phyloP scores from a whole-genome alignment of 1,139 yeast genomes.

The Lodderomyces theae region DNA sequence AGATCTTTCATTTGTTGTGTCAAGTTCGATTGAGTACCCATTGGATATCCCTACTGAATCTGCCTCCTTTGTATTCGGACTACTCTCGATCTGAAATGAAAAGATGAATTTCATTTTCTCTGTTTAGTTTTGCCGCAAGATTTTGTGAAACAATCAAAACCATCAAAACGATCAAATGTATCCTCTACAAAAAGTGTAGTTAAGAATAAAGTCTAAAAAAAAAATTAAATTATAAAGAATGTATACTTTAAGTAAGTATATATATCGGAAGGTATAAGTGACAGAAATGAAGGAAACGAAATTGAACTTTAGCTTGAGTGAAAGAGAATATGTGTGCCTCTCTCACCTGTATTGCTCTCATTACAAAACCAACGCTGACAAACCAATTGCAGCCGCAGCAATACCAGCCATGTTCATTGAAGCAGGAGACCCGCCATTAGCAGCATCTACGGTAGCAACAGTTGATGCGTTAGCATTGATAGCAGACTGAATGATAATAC shows the following conservation, averaged over 20 bases:
- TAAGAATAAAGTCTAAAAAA: not conserved
- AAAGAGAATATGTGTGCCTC: too few species aligned
- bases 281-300: slow-evolving; percentile 1
- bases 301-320: too few species aligned
- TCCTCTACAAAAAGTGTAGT: too few species aligned
- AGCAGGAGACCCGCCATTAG: slow-evolving; percentile 11
- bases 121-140: not conserved
- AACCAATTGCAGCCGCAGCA: slow-evolving; percentile 13
- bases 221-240: not conserved
- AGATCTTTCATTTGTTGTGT: slow-evolving; percentile 11
- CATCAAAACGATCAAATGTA: too few species aligned
- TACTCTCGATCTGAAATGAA: not conserved
- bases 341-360: too few species aligned
- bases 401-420: slow-evolving; percentile 11
- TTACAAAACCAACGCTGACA: slow-evolving; percentile 13
- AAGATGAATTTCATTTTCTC: not conserved
- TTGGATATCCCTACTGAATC: too few species aligned
- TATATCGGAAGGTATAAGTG: not conserved
- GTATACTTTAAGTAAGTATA: not conserved
- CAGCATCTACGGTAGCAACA: slow-evolving; percentile 8
- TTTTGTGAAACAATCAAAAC: too few species aligned
- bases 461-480: slow-evolving; percentile 2
- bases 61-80: too few species aligned
- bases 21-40: slow-evolving; percentile 12
- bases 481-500: not conserved